Evolutionary conservation across 495 filamentous ascomycete genomes (phyloP).

Genomic region (Friedmanniomyces simplex): DNA sequence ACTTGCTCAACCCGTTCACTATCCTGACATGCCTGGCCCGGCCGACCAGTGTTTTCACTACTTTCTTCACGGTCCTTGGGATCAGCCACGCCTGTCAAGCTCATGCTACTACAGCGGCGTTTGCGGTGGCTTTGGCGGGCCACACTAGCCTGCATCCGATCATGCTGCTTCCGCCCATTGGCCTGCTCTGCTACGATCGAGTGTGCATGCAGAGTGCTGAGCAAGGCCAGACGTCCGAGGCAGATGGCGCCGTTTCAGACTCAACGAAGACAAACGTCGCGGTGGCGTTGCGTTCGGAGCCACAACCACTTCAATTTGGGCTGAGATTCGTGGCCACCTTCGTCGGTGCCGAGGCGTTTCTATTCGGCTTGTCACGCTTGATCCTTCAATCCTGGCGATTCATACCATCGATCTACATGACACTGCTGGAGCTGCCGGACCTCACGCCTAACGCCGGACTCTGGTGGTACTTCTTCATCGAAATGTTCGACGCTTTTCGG

Average conservation of each 20-base stretch:
- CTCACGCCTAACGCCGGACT: slow-evolving; percentile 89
- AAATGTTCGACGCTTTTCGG: slow-evolving; percentile 98
- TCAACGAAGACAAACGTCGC: slow-evolving; percentile 17
- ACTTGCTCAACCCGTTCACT: slow-evolving; percentile 91
- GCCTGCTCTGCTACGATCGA: slow-evolving; percentile 75
- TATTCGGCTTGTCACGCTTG: slow-evolving; percentile 62
- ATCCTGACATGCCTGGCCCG: slow-evolving; percentile 87
- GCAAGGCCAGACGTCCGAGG: neutral
- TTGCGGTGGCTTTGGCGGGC: slow-evolving; percentile 73
- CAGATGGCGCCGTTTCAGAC: neutral
- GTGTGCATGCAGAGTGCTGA: slow-evolving; percentile 20
- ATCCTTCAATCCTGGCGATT: slow-evolving; percentile 77
- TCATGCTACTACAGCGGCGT: slow-evolving; percentile 62
- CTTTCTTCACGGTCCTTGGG: slow-evolving; percentile 74
- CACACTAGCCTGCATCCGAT: slow-evolving; percentile 90
- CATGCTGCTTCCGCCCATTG: slow-evolving; percentile 71
- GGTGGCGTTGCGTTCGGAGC: slow-evolving; percentile 3
- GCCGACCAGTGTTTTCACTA: slow-evolving; percentile 83
- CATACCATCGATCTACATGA: slow-evolving; percentile 77
- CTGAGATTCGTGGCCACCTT: slow-evolving; percentile 20
- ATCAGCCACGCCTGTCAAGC: slow-evolving; percentile 73
- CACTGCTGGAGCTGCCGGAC: slow-evolving; percentile 83
- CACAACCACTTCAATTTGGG: slow-evolving; percentile 11
- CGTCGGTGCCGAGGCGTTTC: slow-evolving; percentile 34
- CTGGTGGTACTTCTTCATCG: slow-evolving; percentile 99